A percentile compares a stretch with the other conserved stretches of the same genome.
These are phyloP conservation scores for Macroventuria anomochaeta DNA, from an alignment of 2,329 filamentous ascomycete genomes.

Conservation along the genomic window DNA sequence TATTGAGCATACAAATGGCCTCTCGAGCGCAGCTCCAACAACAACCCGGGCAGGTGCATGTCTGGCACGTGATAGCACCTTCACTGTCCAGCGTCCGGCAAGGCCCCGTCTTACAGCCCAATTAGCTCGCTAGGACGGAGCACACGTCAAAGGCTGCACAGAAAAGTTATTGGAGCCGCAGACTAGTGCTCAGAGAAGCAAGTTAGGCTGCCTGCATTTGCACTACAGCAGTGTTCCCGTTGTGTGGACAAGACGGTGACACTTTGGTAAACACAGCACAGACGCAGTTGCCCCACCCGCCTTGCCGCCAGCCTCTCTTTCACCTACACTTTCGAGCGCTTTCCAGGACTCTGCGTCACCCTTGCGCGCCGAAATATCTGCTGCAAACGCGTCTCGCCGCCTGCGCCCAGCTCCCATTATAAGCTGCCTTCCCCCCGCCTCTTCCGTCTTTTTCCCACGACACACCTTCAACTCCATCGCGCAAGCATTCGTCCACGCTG, in stretches of 20 bases:
- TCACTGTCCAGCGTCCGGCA: constrained; percentile 14
- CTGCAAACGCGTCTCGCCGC: constrained; percentile 19
- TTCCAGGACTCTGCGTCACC: constrained; percentile 15
- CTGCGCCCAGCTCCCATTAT: constrained; percentile 22
- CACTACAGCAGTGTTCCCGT: constrained; percentile 15
- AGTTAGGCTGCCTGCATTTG: constrained; percentile 25
- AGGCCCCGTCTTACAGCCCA: neutral
- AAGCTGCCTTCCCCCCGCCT: constrained; percentile 15
- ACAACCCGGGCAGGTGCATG: neutral
- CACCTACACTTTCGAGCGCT: constrained; percentile 18
- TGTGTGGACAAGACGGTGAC: constrained; percentile 23
- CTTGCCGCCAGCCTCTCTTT: constrained; percentile 15
- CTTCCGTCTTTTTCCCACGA: constrained; percentile 17
- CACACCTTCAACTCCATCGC: constrained; percentile 22
- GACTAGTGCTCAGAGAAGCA: neutral
- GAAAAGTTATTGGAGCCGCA: neutral
- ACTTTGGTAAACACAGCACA: constrained; percentile 18
- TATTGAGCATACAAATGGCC: neutral
- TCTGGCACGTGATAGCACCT: constrained; percentile 22
- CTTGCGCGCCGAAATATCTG: constrained; percentile 9
- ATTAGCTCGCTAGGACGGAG: neutral
- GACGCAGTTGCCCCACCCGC: constrained; percentile 7
- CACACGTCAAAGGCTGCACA: neutral
- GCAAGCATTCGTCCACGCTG: constrained; percentile 26
- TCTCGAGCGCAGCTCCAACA: neutral